Evolutionary conservation across 345 rosid genomes (phyloP).

Genomic region (Erucastrum elatum): DNA sequence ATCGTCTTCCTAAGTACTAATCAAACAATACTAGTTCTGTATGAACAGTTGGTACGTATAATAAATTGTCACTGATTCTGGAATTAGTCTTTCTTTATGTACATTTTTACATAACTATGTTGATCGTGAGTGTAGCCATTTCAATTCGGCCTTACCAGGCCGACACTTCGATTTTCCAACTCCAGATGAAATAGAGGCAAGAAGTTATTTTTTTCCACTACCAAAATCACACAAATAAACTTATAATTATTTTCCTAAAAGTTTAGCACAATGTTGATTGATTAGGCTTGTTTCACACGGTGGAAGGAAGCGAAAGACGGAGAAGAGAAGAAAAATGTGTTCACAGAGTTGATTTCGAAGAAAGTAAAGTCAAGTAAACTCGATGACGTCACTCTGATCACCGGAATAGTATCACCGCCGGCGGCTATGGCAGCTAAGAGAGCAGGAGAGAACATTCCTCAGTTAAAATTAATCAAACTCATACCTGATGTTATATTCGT

Average conservation of each 20-base stretch:
- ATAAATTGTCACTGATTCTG: neutral
- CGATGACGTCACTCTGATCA: conserved; percentile 57
- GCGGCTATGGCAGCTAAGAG: conserved; percentile 89
- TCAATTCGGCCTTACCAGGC: conserved; percentile 91
- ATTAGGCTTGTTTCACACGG: conserved; percentile 42
- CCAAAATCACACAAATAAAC: neutral
- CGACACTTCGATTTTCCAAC: conserved; percentile 77
- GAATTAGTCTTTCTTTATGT: neutral
- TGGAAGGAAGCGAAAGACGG: conserved; percentile 46
- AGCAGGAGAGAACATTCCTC: conserved; percentile 81
- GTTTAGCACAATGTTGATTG: conserved; percentile 6
- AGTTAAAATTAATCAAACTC: conserved; percentile 53
- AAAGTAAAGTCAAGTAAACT: conserved; percentile 50
- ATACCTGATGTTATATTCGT: conserved; percentile 85
- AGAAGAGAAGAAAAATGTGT: conserved; percentile 41
- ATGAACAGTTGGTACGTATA: neutral
- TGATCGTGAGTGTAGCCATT: conserved; percentile 45
- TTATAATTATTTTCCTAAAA: neutral
- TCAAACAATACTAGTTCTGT: neutral
- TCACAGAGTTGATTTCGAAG: conserved; percentile 48
- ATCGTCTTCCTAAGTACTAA: neutral
- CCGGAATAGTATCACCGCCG: conserved; percentile 68
- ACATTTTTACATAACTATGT: neutral
- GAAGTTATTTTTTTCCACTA: neutral
- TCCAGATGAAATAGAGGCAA: conserved; percentile 50